A percentile compares a stretch with the other conserved stretches of the same genome.
These are phyloP conservation scores for Candida buenavistaensis DNA, from an alignment of 1,139 yeast genomes.

Conservation along the genomic window DNA sequence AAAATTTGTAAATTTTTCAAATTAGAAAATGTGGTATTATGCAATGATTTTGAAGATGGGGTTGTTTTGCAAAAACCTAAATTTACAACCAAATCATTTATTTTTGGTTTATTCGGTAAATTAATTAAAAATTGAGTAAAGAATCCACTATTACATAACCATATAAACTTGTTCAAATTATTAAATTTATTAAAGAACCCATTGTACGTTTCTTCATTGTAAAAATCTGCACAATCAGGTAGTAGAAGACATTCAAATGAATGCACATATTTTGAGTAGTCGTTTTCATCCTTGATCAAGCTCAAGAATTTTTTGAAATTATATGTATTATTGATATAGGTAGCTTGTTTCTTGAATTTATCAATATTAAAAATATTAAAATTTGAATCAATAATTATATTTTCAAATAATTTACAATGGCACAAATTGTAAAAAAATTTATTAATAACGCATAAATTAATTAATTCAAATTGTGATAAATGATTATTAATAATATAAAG, in stretches of 20 bases:
- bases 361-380: slow-evolving; percentile 39
- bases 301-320: slow-evolving; percentile 32
- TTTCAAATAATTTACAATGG: slow-evolving; percentile 35
- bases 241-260: slow-evolving; percentile 27
- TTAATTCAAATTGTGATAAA: slow-evolving; percentile 42
- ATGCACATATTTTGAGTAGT: slow-evolving; percentile 15
- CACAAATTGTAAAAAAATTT: slow-evolving; percentile 30
- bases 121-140: slow-evolving; percentile 24
- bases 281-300: slow-evolving; percentile 11
- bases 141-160: slow-evolving; percentile 34
- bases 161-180: slow-evolving; percentile 25
- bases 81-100: slow-evolving; percentile 22
- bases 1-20: slow-evolving; percentile 27
- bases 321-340: slow-evolving; percentile 37
- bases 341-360: slow-evolving; percentile 19
- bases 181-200: slow-evolving; percentile 22
- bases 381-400: slow-evolving; percentile 38
- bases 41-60: no score
- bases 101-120: slow-evolving; percentile 20
- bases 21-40: no score
- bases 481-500: slow-evolving; percentile 26
- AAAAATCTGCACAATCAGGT: slow-evolving; percentile 38
- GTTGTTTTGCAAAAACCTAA: slow-evolving; percentile 9
- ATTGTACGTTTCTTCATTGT: slow-evolving; percentile 26
- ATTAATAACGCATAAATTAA: slow-evolving; percentile 33